These are phyloP conservation scores for Alnus rubra DNA, from an alignment of 306 rosid species.

Conservation along the genomic window DNA sequence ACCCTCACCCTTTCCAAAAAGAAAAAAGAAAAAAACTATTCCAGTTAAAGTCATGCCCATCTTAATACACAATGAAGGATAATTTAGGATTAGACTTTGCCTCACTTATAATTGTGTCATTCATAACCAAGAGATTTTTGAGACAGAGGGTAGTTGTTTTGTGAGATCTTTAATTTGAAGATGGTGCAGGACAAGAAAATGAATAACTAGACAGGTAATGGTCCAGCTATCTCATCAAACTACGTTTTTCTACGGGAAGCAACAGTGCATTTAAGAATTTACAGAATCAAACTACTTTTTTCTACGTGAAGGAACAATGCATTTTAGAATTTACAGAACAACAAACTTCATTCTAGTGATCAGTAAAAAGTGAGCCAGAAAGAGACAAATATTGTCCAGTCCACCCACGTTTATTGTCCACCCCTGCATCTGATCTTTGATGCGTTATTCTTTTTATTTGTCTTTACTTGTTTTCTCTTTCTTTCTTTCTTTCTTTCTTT, in stretches of 20 bases:
- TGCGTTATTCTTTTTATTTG: too few species aligned
- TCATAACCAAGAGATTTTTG: not conserved
- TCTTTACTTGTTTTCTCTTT: too few species aligned
- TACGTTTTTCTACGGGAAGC: not conserved
- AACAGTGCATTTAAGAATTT: not conserved
- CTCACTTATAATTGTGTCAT: not conserved
- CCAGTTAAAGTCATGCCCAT: not conserved
- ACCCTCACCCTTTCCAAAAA: not conserved
- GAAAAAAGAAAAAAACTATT: not conserved
- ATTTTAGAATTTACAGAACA: not conserved
- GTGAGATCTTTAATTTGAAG: constrained; percentile 28
- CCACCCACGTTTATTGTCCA: too few species aligned
- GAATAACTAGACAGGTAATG: not conserved
- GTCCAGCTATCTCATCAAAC: constrained; percentile 8
- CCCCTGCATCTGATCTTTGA: too few species aligned
- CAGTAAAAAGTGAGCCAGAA: not conserved
- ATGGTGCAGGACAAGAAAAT: constrained; percentile 10
- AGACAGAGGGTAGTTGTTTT: not conserved
- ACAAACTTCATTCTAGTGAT: not conserved
- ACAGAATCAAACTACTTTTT: not conserved
- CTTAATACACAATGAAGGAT: not conserved
- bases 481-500: too few species aligned
- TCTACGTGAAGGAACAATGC: too few species aligned
- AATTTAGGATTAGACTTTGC: not conserved
- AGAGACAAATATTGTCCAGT: not conserved